Evolutionary conservation across 371 early-diverging fungal species (phyloP), one percentile per base, ranked within the genome.

Genomic region (Rhizopus microsporus): DNA sequence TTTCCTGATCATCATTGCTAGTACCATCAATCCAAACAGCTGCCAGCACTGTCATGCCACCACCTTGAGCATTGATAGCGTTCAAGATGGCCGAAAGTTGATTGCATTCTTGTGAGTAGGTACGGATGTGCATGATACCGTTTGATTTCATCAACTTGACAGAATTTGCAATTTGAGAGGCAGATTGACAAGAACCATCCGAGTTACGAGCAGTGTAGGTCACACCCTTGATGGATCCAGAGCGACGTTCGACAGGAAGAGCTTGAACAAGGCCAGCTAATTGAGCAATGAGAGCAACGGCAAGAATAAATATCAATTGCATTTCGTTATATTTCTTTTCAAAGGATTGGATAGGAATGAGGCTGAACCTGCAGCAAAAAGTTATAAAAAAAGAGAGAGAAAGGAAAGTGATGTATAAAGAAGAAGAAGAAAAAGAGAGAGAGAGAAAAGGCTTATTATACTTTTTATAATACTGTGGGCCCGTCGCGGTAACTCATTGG

Each of bases 41-140:
- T 15, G 79, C 72, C 56, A 74, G 44, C 13, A 78, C 76, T 7
- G 61, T 68, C 71, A 78, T 74, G 32, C 62, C 70, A 34, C 68
- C 67, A 49, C 70, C 72, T 7, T 37, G 31, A 10, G 52, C 23
- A 5, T 64, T 45, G 43, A 78, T 74, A 15, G 68, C 74, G 4
- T 56, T 59, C 23, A 75, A 51, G n/a, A 75, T 60, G 16, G 64
- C 57, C n/a, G 72, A 54, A 12, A 78, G 65, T 30, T 63, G 61
- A 33, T 75, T 54, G 45, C 79, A 78, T 53, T 75, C 79, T 71
- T 75, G 76, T 16, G 79, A 65, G 29, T 78, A 78, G 2, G 79
- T 78, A 43, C 79, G 75, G 34, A 78, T 67, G 47, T 62, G 61
- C 34, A 34, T 43, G 16, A 78, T 65, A 5, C 76, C 74, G 12